Base-by-base conservation (phyloP, 371 early-diverging fungal genomes). In the Parasitella parasitica region DNA sequence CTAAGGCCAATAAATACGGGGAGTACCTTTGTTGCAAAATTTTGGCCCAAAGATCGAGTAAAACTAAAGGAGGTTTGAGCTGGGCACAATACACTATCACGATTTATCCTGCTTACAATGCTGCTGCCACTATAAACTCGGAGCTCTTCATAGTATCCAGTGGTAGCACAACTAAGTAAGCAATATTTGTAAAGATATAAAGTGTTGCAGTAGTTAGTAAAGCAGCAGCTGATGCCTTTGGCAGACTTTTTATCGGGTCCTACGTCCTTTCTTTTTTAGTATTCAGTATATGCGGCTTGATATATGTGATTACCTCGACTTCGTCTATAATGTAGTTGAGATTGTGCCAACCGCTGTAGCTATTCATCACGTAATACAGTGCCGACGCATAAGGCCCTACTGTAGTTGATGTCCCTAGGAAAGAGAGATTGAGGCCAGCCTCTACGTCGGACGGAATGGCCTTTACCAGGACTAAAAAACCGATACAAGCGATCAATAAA, bases 321-420 rank as follows among this genome's bases (percentile, higher is more conserved):
- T 79, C 79, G 55, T 79, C 79, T 38, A 74, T 28, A 24, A 76
- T 60, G 27, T 59, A 72, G 26, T 76, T 71, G 1, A 79, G 55
- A 43, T 76, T 76, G 37, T 79, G 72, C 69, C 72, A 79, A 0
- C 79, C 79, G 34, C 76, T 72, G 22, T 76, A 79, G 7, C 71
- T 69, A 43, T 71, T 72, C 70, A 75, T 73, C 0, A 76, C 76
- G 69, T 72, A 79, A 41, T 76, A 79, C 5, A 79, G 16, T 0
- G 74, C 79, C 38, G 72, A 72, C 5, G 79, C 79, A 71, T 79
- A 79, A 9, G 79, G 72, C 0, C 66, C 76, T 34, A 70, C 53
- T 3, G 65, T 64, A 20, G 36, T 54, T 0, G 76, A 59, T 27
- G 76, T 73, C 2, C 74, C 72, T 34, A 69, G 43, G 46, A 79